Base-by-base conservation (phyloP, 2,329 filamentous ascomycete genomes). In the Exophiala bonariae region DNA sequence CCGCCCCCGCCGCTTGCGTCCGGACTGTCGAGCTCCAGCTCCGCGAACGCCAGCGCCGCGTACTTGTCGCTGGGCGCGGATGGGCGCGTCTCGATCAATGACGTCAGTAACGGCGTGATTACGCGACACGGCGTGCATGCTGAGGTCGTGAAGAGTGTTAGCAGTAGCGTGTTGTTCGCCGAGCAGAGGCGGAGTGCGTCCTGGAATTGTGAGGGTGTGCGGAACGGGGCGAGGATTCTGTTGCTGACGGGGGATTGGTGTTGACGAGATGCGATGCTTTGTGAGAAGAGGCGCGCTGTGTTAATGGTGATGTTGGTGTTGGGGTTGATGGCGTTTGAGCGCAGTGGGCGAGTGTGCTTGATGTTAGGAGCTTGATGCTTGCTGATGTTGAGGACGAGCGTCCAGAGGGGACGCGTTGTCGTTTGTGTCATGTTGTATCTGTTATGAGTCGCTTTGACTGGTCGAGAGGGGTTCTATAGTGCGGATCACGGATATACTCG, bases 1-100 rank as follows among this genome's bases (percentile, higher is more conserved):
- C n/a, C n/a, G n/a, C n/a, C n/a, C 11, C 23, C 23, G 41, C 55
- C 49, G 28, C 49, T 52, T n/a, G n/a, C 76, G 44, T 58, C 57
- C 14, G 57, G 52, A 19, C 47, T 52, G 39, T 59, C 57, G 11
- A 59, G 47, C 34, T 58, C 52, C 8, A 59, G 34, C 35, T 59
- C 57, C 14, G 57, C 57, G 32, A 59, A 54, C 1, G 55, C 53
- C n/a, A 59, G 47, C 2, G 30, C 32, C 6, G 52, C 48, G 37
- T 46, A 59, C 17, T 41, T 49, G 14, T 59, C 57, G 16, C 37
- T 44, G 2, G 47, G 41, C 7, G 41, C 42, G 5, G 44, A 39
- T 13, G 50, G 43, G 2, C 57, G 50, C 8, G 50, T 51, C 20
- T 54, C 47, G 28, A 59, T 43, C 2, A 59, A 36, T 4, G 49